These are phyloP conservation scores for Rhododendron mucronatum DNA, from an alignment of 148 eudicot species.

Conservation along the genomic window DNA sequence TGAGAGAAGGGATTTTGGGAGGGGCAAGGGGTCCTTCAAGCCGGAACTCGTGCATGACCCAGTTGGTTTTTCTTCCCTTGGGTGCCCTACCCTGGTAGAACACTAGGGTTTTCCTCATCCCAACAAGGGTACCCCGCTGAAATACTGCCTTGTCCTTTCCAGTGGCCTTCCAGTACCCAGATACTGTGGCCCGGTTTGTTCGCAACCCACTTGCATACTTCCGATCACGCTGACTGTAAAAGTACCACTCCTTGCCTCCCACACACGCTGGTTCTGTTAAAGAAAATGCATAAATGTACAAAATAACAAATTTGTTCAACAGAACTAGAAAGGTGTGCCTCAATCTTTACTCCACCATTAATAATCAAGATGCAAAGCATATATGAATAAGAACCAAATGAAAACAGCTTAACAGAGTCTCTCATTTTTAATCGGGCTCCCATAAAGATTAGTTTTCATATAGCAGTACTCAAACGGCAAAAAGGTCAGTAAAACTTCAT, in stretches of 20 bases:
- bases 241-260: conserved; percentile 92
- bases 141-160: conserved; percentile 70
- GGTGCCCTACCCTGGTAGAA: conserved; percentile 93
- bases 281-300: background rate
- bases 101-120: conserved; percentile 93
- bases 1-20: conserved; percentile 30
- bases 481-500: background rate
- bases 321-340: background rate
- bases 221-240: conserved; percentile 76
- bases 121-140: conserved; percentile 44
- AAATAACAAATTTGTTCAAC: background rate
- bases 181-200: conserved; percentile 79
- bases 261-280: conserved; percentile 61
- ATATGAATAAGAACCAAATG: background rate
- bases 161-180: conserved; percentile 98
- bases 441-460: background rate
- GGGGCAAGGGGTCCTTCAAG: conserved; percentile 53
- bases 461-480: background rate
- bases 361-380: background rate
- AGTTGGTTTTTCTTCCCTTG: conserved; percentile 73
- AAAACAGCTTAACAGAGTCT: background rate
- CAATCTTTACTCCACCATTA: background rate
- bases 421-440: background rate
- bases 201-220: conserved; percentile 86
- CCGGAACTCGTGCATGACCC: conserved; percentile 98